Conservation (phyloP, 2,329 filamentous ascomycete genomes). For the Alternaria consortialis region DNA sequence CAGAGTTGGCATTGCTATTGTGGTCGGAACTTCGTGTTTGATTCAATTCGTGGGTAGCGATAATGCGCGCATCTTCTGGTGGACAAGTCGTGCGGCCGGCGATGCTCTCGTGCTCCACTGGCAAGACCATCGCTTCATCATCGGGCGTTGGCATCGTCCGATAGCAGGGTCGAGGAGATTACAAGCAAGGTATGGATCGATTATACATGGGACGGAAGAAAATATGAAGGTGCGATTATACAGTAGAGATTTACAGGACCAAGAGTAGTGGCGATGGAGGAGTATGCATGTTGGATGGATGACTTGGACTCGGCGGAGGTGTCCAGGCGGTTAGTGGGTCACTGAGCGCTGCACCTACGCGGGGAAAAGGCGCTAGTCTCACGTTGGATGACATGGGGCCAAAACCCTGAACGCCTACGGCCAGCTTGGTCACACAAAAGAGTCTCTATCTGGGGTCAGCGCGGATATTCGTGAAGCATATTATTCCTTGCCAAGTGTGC, state of each 20-base stretch:
- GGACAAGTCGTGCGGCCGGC: conserved; percentile 60
- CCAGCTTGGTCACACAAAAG: not conserved
- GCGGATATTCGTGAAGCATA: not conserved
- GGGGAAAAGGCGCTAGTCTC: conserved; percentile 37
- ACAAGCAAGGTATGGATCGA: conserved; percentile 24
- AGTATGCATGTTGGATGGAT: conserved; percentile 18
- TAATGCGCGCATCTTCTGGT: conserved; percentile 54
- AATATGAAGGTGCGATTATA: conserved; percentile 18
- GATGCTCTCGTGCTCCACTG: conserved; percentile 53
- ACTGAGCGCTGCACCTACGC: conserved; percentile 32
- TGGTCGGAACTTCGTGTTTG: conserved; percentile 27
- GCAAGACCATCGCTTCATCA: conserved; percentile 52
- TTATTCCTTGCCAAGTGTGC: not conserved
- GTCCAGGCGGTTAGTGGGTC: conserved; percentile 32
- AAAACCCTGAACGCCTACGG: conserved; percentile 1
- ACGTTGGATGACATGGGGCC: conserved; percentile 27
- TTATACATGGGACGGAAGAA: conserved; percentile 30
- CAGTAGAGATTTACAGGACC: conserved; percentile 13
- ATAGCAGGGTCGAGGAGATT: conserved; percentile 38
- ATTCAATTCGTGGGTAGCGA: conserved; percentile 44
- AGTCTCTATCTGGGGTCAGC: not conserved
- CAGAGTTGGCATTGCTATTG: conserved; percentile 27
- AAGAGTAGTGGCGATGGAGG: conserved; percentile 20
- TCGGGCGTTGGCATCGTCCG: conserved; percentile 61
- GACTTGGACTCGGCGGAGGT: conserved; percentile 26